Base-by-base conservation (phyloP, 345 rosid species). In the Ricinus communis region DNA sequence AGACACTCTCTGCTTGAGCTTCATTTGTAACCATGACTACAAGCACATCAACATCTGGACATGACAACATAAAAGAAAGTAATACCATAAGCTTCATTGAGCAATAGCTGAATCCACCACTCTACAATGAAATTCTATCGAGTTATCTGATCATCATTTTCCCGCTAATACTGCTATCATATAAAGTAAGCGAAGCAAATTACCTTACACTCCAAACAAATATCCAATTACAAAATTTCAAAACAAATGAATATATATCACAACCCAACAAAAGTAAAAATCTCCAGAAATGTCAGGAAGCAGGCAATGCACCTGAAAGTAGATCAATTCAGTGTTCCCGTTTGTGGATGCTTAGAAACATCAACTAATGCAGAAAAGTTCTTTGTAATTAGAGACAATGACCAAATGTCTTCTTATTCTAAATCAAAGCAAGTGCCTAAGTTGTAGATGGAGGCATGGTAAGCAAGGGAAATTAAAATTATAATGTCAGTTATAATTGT, bases 1-100 rank as follows among this genome's bases (percentile, higher is more conserved):
- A 69, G 54, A 87, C 93, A 77, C 83, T 80, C 73, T 91, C 97
- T 55, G 89, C 98, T 82, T 91, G 98, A 74, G 80, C 80, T 83
- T 93, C 98, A 73, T 91, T 93, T 69, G 97, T 87, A 69, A 93
- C 98, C 98, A 94, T 94, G 79, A 94, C 69, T 56, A 94, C 84
- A 68, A 94, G 90, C 76, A 94, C 82, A 81, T 91, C 91, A 71
- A 86, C 90, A 81, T 85, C 98, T 94, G 84, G 52, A 72, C 50
- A 65, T 63, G 53, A 73, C 13, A 66, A 72, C 5, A 58, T 50
- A 36, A 69, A 57, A 38, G 14, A 66, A 62, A 80, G 22, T 47
- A 27, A 64, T 41, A 62, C 28, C 30, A 40, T 62, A 13, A 62
- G 31, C 45, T 28, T 5, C n/a, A n/a, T 64, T 31, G 8, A 47